Evolutionary conservation across 2,329 filamentous ascomycete species (phyloP).

Genomic region (Sporothrix dimorphospora): DNA sequence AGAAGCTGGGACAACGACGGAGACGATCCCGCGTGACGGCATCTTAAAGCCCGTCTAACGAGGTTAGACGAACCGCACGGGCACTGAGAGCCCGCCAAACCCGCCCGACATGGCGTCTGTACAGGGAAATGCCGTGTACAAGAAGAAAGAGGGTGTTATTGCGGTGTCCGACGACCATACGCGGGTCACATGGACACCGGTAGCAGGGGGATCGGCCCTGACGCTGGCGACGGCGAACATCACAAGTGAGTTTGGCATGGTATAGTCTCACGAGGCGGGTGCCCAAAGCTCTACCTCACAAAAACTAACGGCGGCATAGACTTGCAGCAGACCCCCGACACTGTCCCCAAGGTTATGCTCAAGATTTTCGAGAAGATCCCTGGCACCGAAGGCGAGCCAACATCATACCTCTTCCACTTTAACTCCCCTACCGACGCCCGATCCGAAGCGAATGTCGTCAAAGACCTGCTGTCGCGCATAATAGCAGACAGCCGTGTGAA

Average conservation of each 20-base stretch:
- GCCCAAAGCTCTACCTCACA: neutral
- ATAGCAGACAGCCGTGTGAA: conserved; percentile 69
- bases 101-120: conserved; percentile 56
- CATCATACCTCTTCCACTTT: conserved; percentile 85
- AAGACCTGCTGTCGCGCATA: conserved; percentile 77
- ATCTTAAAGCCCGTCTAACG: neutral
- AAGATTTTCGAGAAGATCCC: conserved; percentile 81
- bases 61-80: neutral
- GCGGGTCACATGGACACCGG: conserved; percentile 77
- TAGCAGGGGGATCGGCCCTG: conserved; percentile 65
- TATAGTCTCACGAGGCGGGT: neutral
- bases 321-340: conserved; percentile 91
- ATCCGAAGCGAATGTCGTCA: conserved; percentile 81
- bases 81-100: neutral
- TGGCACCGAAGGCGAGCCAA: conserved; percentile 57
- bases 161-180: conserved; percentile 73
- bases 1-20: neutral
- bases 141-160: conserved; percentile 92
- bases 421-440: conserved; percentile 76
- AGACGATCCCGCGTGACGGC: neutral
- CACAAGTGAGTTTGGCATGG: conserved; percentile 65
- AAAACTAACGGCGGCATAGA: conserved; percentile 53
- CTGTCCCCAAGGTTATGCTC: conserved; percentile 87
- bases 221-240: conserved; percentile 75
- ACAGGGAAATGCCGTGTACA: conserved; percentile 75